Conservation (phyloP, 768 basidiomycete species). For the Psilocybe tampanensis region DNA sequence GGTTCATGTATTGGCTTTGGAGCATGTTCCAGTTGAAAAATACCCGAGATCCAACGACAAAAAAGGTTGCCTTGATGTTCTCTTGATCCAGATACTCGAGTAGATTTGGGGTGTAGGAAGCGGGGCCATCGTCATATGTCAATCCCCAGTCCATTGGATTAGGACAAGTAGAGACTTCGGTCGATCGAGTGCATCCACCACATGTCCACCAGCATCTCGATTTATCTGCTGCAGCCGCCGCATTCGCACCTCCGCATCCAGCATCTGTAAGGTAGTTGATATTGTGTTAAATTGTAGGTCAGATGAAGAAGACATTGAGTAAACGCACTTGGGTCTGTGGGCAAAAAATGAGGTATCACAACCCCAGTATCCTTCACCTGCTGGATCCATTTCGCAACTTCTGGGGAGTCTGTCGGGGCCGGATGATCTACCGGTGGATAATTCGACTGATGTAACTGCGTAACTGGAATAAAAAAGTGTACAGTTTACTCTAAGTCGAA, state of each 20-base stretch:
- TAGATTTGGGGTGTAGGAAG: constrained; percentile 73
- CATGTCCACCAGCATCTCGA: constrained; percentile 83
- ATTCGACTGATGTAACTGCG: constrained; percentile 43
- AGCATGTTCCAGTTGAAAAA: constrained; percentile 70
- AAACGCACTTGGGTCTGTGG: constrained; percentile 42
- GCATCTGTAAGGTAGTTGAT: constrained; percentile 3
- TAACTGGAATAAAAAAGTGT: constrained; percentile 28
- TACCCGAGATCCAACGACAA: constrained; percentile 81
- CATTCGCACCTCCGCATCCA: constrained; percentile 60
- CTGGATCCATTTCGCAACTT: constrained; percentile 73
- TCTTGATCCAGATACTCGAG: constrained; percentile 66
- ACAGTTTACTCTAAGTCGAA: background rate
- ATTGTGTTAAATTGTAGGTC: background rate
- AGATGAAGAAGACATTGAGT: constrained; percentile 4
- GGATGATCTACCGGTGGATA: constrained; percentile 67
- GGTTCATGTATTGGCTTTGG: constrained; percentile 76
- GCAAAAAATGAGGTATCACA: constrained; percentile 54
- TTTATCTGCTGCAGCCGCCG: constrained; percentile 52
- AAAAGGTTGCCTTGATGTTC: constrained; percentile 82
- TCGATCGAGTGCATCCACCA: constrained; percentile 62
- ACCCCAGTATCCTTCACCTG: constrained; percentile 58
- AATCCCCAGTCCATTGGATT: constrained; percentile 57
- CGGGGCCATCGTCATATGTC: constrained; percentile 81
- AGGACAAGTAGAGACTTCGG: constrained; percentile 79
- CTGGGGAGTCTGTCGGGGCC: constrained; percentile 60